These are phyloP conservation scores for Podospora bellae-mahoneyi DNA, from an alignment of 495 filamentous ascomycete genomes.

Conservation along the genomic window DNA sequence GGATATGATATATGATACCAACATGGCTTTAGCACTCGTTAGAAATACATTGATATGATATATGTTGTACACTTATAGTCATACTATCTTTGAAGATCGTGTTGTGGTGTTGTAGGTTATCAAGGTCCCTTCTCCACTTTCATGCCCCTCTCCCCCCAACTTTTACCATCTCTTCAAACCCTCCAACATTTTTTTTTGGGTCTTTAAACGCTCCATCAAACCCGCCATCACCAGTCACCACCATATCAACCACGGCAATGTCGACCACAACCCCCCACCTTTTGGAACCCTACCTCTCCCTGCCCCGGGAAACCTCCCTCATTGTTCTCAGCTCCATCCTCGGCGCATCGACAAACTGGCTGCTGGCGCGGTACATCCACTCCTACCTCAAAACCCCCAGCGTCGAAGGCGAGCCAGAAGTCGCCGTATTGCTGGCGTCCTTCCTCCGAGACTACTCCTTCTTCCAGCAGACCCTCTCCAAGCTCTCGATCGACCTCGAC, in stretches of 20 bases:
- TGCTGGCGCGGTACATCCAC: slow-evolving; percentile 62
- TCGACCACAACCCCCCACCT: slow-evolving; percentile 51
- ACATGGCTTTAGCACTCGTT: not conserved
- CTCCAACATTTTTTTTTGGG: not conserved
- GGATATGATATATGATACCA: slow-evolving; percentile 6
- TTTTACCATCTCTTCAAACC: not conserved
- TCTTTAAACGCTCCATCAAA: not conserved
- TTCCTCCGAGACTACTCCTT: slow-evolving; percentile 74
- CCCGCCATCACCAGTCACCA: not conserved
- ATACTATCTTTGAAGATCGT: not conserved
- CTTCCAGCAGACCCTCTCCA: slow-evolving; percentile 64
- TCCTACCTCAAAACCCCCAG: slow-evolving; percentile 44
- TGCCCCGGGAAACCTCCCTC: slow-evolving; percentile 39
- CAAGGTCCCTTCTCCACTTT: not conserved
- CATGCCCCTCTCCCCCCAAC: not conserved
- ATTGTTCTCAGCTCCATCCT: slow-evolving; percentile 70
- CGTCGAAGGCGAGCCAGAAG: slow-evolving; percentile 13
- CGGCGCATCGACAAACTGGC: slow-evolving; percentile 71
- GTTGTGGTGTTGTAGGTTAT: not conserved
- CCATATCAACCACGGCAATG: slow-evolving; percentile 15
- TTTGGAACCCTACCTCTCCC: slow-evolving; percentile 61
- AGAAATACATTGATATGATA: not conserved
- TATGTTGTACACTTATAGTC: not conserved
- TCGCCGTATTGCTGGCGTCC: slow-evolving; percentile 70
- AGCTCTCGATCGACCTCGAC: slow-evolving; percentile 69